Base-by-base conservation (phyloP, 371 early-diverging fungal species). In the Rhizopus arrhizus region DNA sequence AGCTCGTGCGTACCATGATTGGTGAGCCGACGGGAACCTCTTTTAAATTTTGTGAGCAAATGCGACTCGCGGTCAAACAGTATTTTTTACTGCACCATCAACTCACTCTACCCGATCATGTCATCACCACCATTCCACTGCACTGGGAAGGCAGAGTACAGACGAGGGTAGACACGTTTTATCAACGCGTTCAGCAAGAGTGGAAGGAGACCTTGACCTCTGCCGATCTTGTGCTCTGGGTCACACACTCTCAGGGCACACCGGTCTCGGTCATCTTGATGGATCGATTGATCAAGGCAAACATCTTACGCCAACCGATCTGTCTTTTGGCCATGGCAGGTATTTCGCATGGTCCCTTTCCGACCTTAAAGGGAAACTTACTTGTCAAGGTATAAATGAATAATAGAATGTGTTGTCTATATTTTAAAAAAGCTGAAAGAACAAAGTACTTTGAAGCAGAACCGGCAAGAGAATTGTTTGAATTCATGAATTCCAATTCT, bases 1-100 rank as follows among this genome's bases (percentile, higher is more conserved):
- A 48, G 64, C 72, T 86, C 48, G 75, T 90, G 11, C 73, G 85
- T 43, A 85, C 78, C 61, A 85, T 96, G 42, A 83, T 94, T 29
- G 97, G 97, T 2, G 93, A 93, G 61, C 96, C 95, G 0, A 94
- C 93, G 4, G 97, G 97, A 1, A 95, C 93, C n/a, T 94, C 94
- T 12, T 65, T 66, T 10, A 87, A 86, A 56, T 95, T 96, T 68
- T 94, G 93, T 61, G 84, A 89, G 49, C 90, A 91, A 75, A 95
- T 95, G 96, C 80, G 77, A 11, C 59, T 64, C 11, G 89, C 87
- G 0, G 68, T 90, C 29, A 70, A 81, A 38, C 68, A 69, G 1
- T 90, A 88, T 46, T 77, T 92, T 33, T n/a, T 64, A 58, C 42
- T 69, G 2, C 54, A 66, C 32, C 84, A 91, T 65, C 78, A 77